Base-by-base conservation (phyloP, 345 rosid species). In the Brassica rapa region DNA sequence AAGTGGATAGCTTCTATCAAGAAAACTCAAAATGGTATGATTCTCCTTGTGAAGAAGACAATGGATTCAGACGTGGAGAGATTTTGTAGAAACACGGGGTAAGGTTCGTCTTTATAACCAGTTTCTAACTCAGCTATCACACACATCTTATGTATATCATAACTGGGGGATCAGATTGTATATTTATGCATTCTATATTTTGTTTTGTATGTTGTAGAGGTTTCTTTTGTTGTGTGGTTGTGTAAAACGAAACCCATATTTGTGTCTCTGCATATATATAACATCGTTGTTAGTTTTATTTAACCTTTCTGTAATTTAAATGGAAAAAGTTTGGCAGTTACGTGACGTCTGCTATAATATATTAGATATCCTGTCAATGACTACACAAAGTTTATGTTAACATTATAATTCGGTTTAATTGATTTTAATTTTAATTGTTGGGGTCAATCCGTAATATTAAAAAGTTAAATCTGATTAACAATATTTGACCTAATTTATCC, bases 1-100 rank as follows among this genome's bases (percentile, higher is more conserved):
- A 92, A 77, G 99, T 93, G 14, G 97, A 95, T 80, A 89, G 98
- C 88, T 95, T 95, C 86, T 95, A 93, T 82, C 99, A 89, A 69
- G 99, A 95, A 39, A 91, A 89, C 83, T 74, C 93, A 23, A 95
- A 95, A 70, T 95, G 98, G 98, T 93, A 88, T 74, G 99, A 95
- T 82, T 91, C 96, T 84, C 99, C 99, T 80, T 91, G 98, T 76
- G 97, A 88, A 66, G 97, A 88, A 79, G 97, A 93, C 77, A 84
- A 81, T 86, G 97, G 87, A 81, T 93, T 90, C 87, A 83, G 91
- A 83, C 93, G 89, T 37, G 93, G 89, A 67, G 94, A 89, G 87
- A 90, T 89, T 85, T 86, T 87, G 74, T 92, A 89, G 77, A 81
- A 75, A 68, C 80, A 51, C 25, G 71, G 74, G 39, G 39, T 73